Conservation (phyloP, 1,139 yeast genomes). For the Nakaseomyces bracarensis region DNA sequence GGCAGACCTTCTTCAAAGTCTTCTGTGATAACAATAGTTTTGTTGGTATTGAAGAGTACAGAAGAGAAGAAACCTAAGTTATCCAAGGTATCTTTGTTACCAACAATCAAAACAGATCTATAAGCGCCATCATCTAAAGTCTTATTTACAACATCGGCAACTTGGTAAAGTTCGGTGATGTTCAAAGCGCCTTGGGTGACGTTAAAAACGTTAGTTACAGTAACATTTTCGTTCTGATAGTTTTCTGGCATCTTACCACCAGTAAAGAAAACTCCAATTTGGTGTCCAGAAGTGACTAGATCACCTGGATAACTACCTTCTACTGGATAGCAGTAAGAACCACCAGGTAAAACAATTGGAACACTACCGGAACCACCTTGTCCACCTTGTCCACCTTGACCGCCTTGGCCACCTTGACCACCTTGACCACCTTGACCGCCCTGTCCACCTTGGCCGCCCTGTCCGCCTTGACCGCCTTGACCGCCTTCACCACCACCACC, state of each 20-base stretch:
- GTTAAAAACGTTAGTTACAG: slow-evolving; percentile 18
- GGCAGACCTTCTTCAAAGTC: slow-evolving; percentile 19
- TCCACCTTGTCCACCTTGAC: not conserved
- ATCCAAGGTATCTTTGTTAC: slow-evolving; percentile 22
- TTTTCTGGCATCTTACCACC: slow-evolving; percentile 18
- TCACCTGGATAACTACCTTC: slow-evolving; percentile 4
- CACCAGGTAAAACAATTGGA: slow-evolving; percentile 8
- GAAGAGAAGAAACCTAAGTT: slow-evolving; percentile 27
- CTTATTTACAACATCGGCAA: slow-evolving; percentile 18
- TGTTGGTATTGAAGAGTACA: slow-evolving; percentile 21
- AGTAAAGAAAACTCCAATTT: slow-evolving; percentile 17
- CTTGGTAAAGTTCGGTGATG: slow-evolving; percentile 21
- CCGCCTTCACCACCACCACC: slow-evolving; percentile 8
- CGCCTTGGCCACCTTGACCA: slow-evolving; percentile 8
- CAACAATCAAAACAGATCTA: slow-evolving; percentile 25
- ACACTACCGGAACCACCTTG: slow-evolving; percentile 9
- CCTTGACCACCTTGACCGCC: slow-evolving; percentile 1
- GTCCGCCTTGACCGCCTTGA: slow-evolving; percentile 1
- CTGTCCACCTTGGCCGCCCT: slow-evolving; percentile 7
- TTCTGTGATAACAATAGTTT: slow-evolving; percentile 24
- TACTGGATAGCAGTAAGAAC: slow-evolving; percentile 5
- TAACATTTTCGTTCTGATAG: slow-evolving; percentile 10
- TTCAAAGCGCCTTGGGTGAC: slow-evolving; percentile 19
- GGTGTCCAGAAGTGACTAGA: not conserved
- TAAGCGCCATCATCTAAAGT: slow-evolving; percentile 15